Percentiles rank a stretch among this genome's conserved stretches.
Evolutionary conservation across 352 stramenopile species (phyloP).

Genomic region (Nothophytophthora sp.): DNA sequence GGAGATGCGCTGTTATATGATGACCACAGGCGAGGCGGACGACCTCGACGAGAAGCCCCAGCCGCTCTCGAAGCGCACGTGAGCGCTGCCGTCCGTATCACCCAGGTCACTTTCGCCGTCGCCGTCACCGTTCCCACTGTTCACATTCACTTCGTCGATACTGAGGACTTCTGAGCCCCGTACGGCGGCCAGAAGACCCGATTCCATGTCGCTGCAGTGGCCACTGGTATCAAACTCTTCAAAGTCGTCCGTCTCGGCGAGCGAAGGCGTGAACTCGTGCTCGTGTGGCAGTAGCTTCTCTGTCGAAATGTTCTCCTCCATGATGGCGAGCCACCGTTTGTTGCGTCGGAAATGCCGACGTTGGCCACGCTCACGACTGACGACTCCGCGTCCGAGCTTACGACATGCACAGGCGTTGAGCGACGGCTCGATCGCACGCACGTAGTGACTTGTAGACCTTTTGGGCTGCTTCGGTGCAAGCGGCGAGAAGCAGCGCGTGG

Average conservation of each 20-base stretch:
- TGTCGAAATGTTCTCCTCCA: conserved; percentile 38
- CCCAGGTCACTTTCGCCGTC: conserved; percentile 2
- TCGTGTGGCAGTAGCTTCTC: conserved; percentile 34
- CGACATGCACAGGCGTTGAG: conserved; percentile 42
- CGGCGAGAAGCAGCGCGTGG: conserved; percentile 29
- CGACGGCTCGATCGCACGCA: conserved; percentile 17
- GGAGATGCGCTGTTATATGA: conserved; percentile 22
- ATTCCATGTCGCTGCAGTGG: conserved; percentile 34
- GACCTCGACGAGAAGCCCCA: neutral
- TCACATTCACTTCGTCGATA: conserved; percentile 19
- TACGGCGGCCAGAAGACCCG: conserved; percentile 1
- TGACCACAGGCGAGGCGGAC: conserved; percentile 17
- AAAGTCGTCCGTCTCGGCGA: conserved; percentile 31
- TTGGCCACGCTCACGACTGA: conserved; percentile 20
- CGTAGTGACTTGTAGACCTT: conserved; percentile 15
- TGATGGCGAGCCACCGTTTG: conserved; percentile 51
- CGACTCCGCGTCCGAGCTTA: conserved; percentile 43
- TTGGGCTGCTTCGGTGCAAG: conserved; percentile 24
- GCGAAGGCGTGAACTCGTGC: conserved; percentile 22
- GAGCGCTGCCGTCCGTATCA: conserved; percentile 2
- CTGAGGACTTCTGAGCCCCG: conserved; percentile 16
- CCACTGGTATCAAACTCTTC: conserved; percentile 22
- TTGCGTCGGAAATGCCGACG: conserved; percentile 46
- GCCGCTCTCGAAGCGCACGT: conserved; percentile 21
- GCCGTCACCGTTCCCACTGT: too few species aligned